Percentiles rank a stretch among this genome's conserved stretches.
phyloP scores from a whole-genome alignment of 306 rosid genomes.

The Glycine latifolia region DNA sequence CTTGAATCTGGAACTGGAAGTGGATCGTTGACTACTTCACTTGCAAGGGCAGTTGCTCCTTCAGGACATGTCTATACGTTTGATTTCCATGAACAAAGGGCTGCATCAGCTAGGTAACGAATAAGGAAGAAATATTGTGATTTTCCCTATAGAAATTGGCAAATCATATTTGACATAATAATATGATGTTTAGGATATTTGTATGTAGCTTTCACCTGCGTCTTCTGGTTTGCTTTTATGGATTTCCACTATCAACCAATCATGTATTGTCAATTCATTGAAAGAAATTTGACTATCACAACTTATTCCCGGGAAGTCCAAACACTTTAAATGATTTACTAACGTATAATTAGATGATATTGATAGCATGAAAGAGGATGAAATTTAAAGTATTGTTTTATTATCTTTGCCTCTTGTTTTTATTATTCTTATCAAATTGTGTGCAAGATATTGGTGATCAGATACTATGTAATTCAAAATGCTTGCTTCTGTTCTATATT shows the following conservation, averaged over 20 bases:
- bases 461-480: not conserved
- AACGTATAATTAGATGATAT: not conserved
- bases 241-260: not conserved
- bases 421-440: constrained; percentile 20
- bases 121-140: constrained; percentile 14
- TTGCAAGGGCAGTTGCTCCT: constrained; percentile 85
- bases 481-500: not conserved
- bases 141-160: not conserved
- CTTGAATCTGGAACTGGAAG: constrained; percentile 95
- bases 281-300: constrained; percentile 3
- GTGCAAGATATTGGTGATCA: constrained; percentile 11
- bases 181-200: constrained; percentile 5
- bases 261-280: not conserved
- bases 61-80: constrained; percentile 79
- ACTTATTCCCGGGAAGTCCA: not conserved
- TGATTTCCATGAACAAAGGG: constrained; percentile 93
- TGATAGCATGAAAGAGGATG: not conserved
- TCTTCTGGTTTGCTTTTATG: not conserved
- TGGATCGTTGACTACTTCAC: constrained; percentile 89
- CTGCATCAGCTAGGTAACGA: constrained; percentile 82
- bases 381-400: not conserved
- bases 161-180: not conserved
- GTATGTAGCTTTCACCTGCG: constrained; percentile 9
- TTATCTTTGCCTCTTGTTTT: constrained; percentile 3
- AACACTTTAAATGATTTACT: not conserved